A percentile compares a stretch with the other conserved stretches of the same genome.
phyloP scores from a whole-genome alignment of 208 protist species.

The Balamuthia mandrillaris region DNA sequence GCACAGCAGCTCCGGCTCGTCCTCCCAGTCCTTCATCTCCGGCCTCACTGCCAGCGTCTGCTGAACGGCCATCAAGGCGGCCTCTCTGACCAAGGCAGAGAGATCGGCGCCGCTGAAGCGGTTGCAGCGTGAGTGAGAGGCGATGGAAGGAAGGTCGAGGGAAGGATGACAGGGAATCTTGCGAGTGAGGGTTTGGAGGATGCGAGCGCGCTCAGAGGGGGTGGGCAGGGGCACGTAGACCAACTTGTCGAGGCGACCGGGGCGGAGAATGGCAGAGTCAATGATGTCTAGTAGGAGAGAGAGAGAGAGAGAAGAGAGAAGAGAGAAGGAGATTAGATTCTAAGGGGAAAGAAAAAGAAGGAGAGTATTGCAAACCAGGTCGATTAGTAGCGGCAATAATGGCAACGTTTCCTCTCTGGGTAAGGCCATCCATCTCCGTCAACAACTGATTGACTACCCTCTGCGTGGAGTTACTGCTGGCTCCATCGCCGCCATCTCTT shows the following conservation, averaged over 20 bases:
- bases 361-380: conserved; percentile 54
- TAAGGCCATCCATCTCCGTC: conserved; percentile 98
- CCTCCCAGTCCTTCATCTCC: not conserved
- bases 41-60: not conserved
- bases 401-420: conserved; percentile 88
- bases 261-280: conserved; percentile 95
- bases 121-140: not conserved
- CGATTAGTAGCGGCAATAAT: conserved; percentile 98
- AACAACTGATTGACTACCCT: conserved; percentile 98
- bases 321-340: not conserved
- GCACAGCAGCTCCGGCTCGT: not conserved
- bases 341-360: not conserved
- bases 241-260: conserved; percentile 93
- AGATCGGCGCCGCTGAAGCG: conserved; percentile 35
- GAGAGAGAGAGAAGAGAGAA: not conserved
- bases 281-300: conserved; percentile 85
- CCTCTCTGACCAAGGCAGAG: not conserved
- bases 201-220: conserved; percentile 24
- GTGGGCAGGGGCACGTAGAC: conserved; percentile 93
- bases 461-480: conserved; percentile 67
- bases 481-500: conserved; percentile 38
- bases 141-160: conserved; percentile 80
- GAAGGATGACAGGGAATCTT: conserved; percentile 79
- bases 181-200: conserved; percentile 73
- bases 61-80: not conserved